A percentile compares a stretch with the other conserved stretches of the same genome.
These are phyloP conservation scores for Xanthoceras sorbifolium DNA, from an alignment of 345 rosid genomes.

Conservation along the genomic window DNA sequence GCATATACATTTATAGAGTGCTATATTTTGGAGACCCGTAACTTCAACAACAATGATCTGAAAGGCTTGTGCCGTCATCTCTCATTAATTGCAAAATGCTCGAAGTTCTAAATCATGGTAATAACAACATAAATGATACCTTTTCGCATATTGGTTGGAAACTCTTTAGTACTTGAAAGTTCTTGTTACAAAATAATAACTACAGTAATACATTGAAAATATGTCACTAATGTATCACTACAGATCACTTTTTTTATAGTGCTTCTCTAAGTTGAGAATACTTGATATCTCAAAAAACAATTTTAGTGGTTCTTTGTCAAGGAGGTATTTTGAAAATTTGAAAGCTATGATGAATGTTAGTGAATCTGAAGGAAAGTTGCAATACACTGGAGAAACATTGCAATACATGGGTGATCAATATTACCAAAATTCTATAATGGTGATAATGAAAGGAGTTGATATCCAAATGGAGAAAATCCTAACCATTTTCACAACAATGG, in stretches of 20 bases:
- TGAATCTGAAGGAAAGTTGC: neutral
- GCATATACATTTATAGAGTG: neutral
- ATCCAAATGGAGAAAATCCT: conserved; percentile 4
- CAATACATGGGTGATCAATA: no score
- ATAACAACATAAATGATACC: conserved; percentile 28
- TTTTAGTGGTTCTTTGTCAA: conserved; percentile 30
- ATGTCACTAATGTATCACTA: no score
- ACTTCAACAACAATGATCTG: conserved; percentile 24
- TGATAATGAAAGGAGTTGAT: neutral
- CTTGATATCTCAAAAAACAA: conserved; percentile 29
- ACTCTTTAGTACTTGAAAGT: conserved; percentile 19
- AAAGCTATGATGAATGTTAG: neutral
- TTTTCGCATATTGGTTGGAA: conserved; percentile 40
- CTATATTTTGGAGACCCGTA: neutral
- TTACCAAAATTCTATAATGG: neutral
- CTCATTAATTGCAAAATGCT: conserved; percentile 20
- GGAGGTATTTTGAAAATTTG: neutral
- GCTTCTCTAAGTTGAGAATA: conserved; percentile 26
- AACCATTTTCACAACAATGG: neutral
- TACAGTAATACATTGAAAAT: no score
- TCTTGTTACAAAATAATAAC: no score
- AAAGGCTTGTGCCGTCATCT: conserved; percentile 16
- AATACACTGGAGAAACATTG: no score
- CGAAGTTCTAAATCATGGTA: conserved; percentile 28
- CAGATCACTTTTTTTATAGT: no score